These are phyloP conservation scores for Oryza longistaminata DNA, from an alignment of 176 grass and related monocot genomes.

Conservation along the genomic window DNA sequence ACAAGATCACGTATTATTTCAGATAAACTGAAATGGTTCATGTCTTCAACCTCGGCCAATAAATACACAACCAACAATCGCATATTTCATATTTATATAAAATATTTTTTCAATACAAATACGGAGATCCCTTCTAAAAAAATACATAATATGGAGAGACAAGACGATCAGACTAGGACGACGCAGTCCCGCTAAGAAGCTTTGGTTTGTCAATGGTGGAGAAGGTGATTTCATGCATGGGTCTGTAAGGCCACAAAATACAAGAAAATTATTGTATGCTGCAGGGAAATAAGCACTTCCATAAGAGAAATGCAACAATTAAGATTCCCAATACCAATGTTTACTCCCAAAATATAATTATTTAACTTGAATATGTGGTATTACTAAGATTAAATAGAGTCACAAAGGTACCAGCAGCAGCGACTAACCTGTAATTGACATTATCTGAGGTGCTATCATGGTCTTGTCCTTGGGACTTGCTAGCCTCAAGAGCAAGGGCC, in stretches of 20 bases:
- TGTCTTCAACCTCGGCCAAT: too few relatives aligned
- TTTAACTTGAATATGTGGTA: constrained; percentile 24
- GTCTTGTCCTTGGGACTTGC: constrained; percentile 55
- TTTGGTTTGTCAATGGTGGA: constrained; percentile 96
- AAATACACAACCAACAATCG: too few relatives aligned
- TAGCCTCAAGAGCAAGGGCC: constrained; percentile 77
- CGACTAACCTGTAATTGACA: constrained; percentile 56
- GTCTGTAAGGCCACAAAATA: constrained; percentile 58
- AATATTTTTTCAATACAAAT: too few relatives aligned
- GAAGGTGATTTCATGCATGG: constrained; percentile 99
- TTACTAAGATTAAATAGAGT: constrained; percentile 12
- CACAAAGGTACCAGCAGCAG: constrained; percentile 21
- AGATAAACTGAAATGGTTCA: too few relatives aligned
- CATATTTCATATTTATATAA: too few relatives aligned
- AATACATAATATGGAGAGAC: too few relatives aligned
- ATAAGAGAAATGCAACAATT: not conserved
- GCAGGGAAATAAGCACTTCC: constrained; percentile 31
- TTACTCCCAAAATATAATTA: constrained; percentile 30
- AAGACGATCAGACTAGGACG: too few relatives aligned
- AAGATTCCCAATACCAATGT: not conserved
- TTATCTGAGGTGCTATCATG: constrained; percentile 61
- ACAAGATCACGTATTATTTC: too few relatives aligned
- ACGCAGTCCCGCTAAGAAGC: constrained; percentile 62
- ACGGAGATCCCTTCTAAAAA: too few relatives aligned
- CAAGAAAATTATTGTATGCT: constrained; percentile 15